Percentiles rank a stretch among this genome's conserved stretches.
Evolutionary conservation across 148 eudicot genomes (phyloP).

Genomic region (Nepenthes mirabilis): DNA sequence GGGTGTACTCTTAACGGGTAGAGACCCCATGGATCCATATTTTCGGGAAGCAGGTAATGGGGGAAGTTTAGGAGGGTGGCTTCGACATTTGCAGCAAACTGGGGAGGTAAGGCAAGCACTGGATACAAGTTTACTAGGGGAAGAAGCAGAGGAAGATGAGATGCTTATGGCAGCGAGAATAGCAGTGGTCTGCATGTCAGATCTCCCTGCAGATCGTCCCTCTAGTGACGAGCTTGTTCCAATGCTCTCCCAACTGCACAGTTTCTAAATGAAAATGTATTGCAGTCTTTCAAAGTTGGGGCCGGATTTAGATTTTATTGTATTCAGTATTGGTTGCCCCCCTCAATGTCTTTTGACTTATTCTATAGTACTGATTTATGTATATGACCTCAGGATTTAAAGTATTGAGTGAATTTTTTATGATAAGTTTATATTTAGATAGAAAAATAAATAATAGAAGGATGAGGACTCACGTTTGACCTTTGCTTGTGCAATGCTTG

Average conservation of each 20-base stretch:
- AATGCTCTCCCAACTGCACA: conserved; percentile 88
- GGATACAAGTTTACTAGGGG: conserved; percentile 68
- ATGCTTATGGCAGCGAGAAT: conserved; percentile 91
- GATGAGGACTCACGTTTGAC: too few relatives aligned
- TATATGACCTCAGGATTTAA: too few relatives aligned
- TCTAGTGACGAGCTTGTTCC: conserved; percentile 89
- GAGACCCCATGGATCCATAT: conserved; percentile 63
- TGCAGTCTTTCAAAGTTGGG: too few relatives aligned
- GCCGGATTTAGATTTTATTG: background rate
- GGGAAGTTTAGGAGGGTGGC: conserved; percentile 77
- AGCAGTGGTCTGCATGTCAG: conserved; percentile 77
- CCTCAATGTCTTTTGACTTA: background rate
- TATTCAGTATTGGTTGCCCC: background rate
- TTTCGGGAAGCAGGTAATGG: conserved; percentile 52
- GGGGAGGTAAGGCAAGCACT: conserved; percentile 71
- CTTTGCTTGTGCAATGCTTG: too few relatives aligned
- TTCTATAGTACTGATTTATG: too few relatives aligned
- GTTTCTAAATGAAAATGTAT: conserved; percentile 33
- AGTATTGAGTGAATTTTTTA: too few relatives aligned
- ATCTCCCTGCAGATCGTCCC: conserved; percentile 82
- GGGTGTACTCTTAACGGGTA: conserved; percentile 67
- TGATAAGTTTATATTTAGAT: too few relatives aligned
- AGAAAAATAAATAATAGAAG: too few relatives aligned
- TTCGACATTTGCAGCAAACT: conserved; percentile 70
- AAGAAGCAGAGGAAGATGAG: conserved; percentile 83